Conservation (phyloP, 2,329 filamentous ascomycete species). For the Verticillium dahliae region DNA sequence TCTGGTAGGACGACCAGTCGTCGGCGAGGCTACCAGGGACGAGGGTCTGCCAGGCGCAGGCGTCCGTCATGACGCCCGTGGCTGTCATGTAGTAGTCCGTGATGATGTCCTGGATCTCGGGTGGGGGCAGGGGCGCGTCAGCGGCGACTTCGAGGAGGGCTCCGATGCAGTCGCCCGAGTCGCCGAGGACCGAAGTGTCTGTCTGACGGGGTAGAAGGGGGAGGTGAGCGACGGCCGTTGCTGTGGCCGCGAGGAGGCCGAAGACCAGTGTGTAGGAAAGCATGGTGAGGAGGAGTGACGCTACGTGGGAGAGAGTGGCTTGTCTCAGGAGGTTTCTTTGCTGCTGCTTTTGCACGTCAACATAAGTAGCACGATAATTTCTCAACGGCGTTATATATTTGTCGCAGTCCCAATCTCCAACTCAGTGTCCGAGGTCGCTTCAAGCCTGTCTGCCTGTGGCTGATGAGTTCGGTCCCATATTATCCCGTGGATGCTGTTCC, state of each 20-base stretch:
- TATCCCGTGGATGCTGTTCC: too few relatives aligned
- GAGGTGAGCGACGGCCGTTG: background rate
- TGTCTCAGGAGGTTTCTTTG: too few relatives aligned
- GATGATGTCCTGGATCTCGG: slow-evolving; percentile 2
- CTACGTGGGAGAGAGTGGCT: too few relatives aligned
- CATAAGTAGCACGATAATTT: too few relatives aligned
- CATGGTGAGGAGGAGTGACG: background rate
- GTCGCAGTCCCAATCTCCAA: too few relatives aligned
- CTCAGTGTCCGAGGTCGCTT: too few relatives aligned
- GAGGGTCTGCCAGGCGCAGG: slow-evolving; percentile 2
- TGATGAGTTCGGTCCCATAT: too few relatives aligned
- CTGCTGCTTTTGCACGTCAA: too few relatives aligned
- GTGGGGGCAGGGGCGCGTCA: background rate
- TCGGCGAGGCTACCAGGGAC: background rate
- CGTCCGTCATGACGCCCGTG: background rate
- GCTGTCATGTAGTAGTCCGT: background rate
- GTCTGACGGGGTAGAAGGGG: slow-evolving; percentile 2
- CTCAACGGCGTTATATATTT: too few relatives aligned
- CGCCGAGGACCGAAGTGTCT: background rate
- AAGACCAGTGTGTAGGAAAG: background rate
- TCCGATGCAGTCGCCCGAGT: background rate
- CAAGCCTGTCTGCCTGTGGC: too few relatives aligned
- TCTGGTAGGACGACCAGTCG: slow-evolving; percentile 1
- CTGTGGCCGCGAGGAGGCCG: background rate
- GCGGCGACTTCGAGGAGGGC: background rate